Evolutionary conservation across 2,329 filamentous ascomycete species (phyloP), one percentile per base, ranked within the genome.

Genomic region (Epichloe typhina): DNA sequence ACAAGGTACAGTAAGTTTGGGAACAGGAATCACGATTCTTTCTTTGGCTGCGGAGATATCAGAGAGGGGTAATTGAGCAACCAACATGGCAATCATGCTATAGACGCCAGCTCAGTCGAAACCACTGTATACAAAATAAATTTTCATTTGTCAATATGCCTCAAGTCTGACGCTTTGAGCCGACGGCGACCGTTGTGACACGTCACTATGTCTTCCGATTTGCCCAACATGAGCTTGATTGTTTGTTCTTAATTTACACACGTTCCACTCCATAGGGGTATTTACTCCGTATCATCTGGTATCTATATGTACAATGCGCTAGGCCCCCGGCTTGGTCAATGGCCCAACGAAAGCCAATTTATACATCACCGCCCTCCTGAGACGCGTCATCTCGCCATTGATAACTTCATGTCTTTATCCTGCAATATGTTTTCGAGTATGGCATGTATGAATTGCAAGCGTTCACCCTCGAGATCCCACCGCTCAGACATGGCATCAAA

Each of bases 401-500:
- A 46, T 15, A 62, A 61, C 48, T 60, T 65, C 59, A 66, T 57
- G 43, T 64, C 62, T 37, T 55, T 58, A 33, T 61, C 62, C 4
- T 62, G 59, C 44, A 76, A 59, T 33, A 75, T 64, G 33, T 63
- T 68, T 41, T 72, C 64, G 40, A 76, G 58, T 44, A 75, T 66
- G 11, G 66, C 63, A 19, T 75, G 61, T 66, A 78, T 70, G 48
- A 76, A 76, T 31, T 69, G 63, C 41, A 68, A 62, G 19, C 71
- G 69, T 5, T 64, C 63, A 13, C 62, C 50, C 3, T 65, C 61
- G 40, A 75, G 63, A 15, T 70, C 59, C 75, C 77, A 81, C 37
- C 74, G 67, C 40, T 63, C 57, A 37, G 66, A 69, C 51, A 82
- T 60, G 23, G 66, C 63, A 23, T 73, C 70, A 58, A 76, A 88